phyloP scores from a whole-genome alignment of 257 asterid genomes.

The Scutellaria minor region DNA sequence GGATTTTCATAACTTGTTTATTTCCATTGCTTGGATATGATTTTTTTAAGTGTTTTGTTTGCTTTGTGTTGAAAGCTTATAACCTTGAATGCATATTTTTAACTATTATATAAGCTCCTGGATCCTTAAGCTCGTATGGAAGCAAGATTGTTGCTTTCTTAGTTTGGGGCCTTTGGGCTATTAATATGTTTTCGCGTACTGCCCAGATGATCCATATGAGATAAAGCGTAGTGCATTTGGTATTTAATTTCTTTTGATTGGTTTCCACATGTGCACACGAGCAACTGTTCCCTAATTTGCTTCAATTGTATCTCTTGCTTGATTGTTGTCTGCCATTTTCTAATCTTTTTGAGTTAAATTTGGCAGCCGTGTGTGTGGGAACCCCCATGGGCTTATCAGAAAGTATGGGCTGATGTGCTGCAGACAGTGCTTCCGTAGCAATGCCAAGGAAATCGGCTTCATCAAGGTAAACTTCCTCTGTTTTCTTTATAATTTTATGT shows the following conservation, averaged over 20 bases:
- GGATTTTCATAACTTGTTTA: neutral
- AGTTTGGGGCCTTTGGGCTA: neutral
- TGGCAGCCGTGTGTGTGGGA: slow-evolving; percentile 48
- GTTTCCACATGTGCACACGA: neutral
- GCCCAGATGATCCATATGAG: neutral
- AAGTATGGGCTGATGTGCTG: slow-evolving; percentile 52
- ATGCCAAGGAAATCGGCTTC: slow-evolving; percentile 50
- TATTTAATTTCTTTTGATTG: neutral
- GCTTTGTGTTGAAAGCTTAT: neutral
- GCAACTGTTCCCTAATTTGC: neutral
- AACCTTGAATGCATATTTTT: neutral
- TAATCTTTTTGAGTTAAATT: neutral
- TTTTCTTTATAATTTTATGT: neutral
- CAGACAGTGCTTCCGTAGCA: slow-evolving; percentile 52
- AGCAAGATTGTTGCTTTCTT: too few species aligned
- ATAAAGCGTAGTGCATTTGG: neutral
- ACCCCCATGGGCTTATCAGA: slow-evolving; percentile 45
- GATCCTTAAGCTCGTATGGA: too few species aligned
- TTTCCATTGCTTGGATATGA: neutral
- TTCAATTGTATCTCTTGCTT: neutral
- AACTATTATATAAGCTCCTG: too few species aligned
- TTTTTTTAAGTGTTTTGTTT: neutral
- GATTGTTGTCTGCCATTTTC: neutral
- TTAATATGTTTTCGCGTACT: neutral
- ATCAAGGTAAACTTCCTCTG: slow-evolving; percentile 36